phyloP scores from a whole-genome alignment of 306 rosid genomes.

The Dryas alaskensis region DNA sequence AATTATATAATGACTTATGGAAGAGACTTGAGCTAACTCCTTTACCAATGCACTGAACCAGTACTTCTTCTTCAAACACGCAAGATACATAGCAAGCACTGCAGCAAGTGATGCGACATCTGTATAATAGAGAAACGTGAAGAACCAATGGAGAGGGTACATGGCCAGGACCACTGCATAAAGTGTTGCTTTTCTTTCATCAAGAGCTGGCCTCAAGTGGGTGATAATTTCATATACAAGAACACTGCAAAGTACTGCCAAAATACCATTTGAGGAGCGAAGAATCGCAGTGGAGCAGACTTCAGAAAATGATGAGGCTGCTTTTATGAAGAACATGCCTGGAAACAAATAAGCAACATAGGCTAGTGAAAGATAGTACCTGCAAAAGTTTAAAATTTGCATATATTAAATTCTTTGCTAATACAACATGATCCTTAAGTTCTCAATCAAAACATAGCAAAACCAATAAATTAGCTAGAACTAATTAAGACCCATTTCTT shows the following conservation, averaged over 20 bases:
- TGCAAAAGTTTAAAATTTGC: slow-evolving; percentile 45
- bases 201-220: slow-evolving; percentile 70
- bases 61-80: slow-evolving; percentile 70
- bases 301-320: slow-evolving; percentile 56
- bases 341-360: slow-evolving; percentile 89
- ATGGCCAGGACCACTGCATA: slow-evolving; percentile 60
- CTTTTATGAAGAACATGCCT: slow-evolving; percentile 40
- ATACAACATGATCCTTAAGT: background rate
- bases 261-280: slow-evolving; percentile 67
- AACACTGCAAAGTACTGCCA: slow-evolving; percentile 65
- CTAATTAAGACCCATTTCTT: background rate
- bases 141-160: slow-evolving; percentile 93
- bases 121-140: slow-evolving; percentile 84
- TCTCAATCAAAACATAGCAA: background rate
- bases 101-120: slow-evolving; percentile 82
- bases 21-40: slow-evolving; percentile 4
- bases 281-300: slow-evolving; percentile 59
- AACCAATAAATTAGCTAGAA: background rate
- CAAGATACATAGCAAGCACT: slow-evolving; percentile 80
- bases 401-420: slow-evolving; percentile 24
- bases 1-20: background rate
- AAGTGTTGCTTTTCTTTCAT: slow-evolving; percentile 55
- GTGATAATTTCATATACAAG: slow-evolving; percentile 59
- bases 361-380: slow-evolving; percentile 96
- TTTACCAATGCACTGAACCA: slow-evolving; percentile 89